Conservation (phyloP, 257 asterid species). For the Thymus mandschuricus region DNA sequence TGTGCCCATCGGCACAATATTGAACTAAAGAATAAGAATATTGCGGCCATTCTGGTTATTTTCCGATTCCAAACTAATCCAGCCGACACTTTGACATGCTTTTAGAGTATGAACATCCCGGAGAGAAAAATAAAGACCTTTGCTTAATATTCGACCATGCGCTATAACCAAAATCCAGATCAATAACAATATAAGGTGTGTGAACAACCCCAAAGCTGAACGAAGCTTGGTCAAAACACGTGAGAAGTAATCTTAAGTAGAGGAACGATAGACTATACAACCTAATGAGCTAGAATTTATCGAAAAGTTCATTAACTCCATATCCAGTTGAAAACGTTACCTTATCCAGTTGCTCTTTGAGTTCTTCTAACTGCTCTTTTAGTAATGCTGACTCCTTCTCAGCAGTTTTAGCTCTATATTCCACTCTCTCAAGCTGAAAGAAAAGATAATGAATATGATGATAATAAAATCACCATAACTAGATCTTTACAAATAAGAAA, state of each 20-base stretch:
- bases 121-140: conserved; percentile 17
- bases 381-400: conserved; percentile 74
- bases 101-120: conserved; percentile 18
- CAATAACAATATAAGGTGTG: background rate
- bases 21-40: conserved; percentile 21
- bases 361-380: conserved; percentile 68
- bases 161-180: background rate
- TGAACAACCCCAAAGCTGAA: conserved; percentile 17
- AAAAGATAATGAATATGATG: conserved; percentile 31
- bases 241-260: conserved; percentile 9
- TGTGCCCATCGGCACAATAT: background rate
- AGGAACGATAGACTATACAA: conserved; percentile 13
- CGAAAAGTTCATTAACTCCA: conserved; percentile 13
- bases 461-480: conserved; percentile 28
- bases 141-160: background rate
- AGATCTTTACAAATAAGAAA: conserved; percentile 16
- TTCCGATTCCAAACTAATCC: conserved; percentile 6
- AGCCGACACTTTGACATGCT: conserved; percentile 18
- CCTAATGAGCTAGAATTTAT: conserved; percentile 10
- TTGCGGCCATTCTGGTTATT: background rate
- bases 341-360: conserved; percentile 64
- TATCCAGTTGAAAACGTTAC: conserved; percentile 40
- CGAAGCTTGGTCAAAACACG: conserved; percentile 30
- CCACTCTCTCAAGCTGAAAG: conserved; percentile 84
- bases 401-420: conserved; percentile 77